phyloP scores from a whole-genome alignment of 1,139 yeast species.

The Blastobotrys raffinosifermentans region DNA sequence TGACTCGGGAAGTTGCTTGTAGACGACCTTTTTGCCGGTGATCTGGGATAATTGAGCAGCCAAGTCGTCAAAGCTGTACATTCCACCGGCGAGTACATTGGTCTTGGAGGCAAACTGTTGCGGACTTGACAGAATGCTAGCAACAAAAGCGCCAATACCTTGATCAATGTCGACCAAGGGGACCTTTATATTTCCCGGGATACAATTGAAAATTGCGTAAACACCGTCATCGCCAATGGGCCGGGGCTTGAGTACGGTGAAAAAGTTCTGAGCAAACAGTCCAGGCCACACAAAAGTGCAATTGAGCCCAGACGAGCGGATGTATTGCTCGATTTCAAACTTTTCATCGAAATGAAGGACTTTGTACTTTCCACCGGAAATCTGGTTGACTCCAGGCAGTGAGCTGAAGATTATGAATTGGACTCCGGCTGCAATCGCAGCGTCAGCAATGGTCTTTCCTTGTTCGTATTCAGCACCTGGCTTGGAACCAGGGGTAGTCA shows the following conservation, averaged over 20 bases:
- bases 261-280: conserved; percentile 9
- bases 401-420: conserved; percentile 9
- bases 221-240: conserved; percentile 10
- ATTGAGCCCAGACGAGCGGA: conserved; percentile 9
- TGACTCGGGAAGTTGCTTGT: conserved; percentile 5
- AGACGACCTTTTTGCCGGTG: conserved; percentile 8
- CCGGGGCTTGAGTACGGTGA: conserved; percentile 2
- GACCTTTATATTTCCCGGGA: conserved; percentile 1
- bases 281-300: conserved; percentile 11
- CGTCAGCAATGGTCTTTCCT: conserved; percentile 10
- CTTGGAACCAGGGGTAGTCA: background rate
- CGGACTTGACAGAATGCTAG: conserved; percentile 8
- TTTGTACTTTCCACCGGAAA: conserved; percentile 4
- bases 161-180: conserved; percentile 8
- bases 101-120: conserved; percentile 6
- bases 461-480: background rate
- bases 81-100: conserved; percentile 1
- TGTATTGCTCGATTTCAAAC: conserved; percentile 11
- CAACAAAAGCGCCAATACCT: conserved; percentile 10
- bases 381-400: background rate
- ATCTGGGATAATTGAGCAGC: background rate
- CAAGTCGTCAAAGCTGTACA: conserved; percentile 3
- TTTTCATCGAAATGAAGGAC: conserved; percentile 7
- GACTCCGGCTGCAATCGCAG: conserved; percentile 9
- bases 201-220: background rate